Conservation (phyloP, 208 protist genomes). For the Leishmania lainsoni region DNA sequence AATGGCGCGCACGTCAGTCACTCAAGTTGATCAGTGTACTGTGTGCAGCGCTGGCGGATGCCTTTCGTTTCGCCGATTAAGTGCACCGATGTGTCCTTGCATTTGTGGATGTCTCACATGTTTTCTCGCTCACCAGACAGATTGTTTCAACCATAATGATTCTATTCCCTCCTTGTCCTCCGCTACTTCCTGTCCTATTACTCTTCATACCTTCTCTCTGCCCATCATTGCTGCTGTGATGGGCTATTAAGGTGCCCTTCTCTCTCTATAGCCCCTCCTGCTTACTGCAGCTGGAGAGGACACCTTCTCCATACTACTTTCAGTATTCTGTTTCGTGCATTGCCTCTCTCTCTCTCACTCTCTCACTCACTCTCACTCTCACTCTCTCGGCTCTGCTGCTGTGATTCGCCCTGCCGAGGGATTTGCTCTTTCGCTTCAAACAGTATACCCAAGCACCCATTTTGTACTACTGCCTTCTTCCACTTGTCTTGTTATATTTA, state of each 20-base stretch:
- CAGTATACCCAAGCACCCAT: no score
- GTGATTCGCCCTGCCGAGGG: neutral
- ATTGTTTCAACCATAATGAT: neutral
- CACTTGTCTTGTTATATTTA: neutral
- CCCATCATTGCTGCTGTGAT: neutral
- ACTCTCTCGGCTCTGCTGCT: neutral
- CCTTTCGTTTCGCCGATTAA: neutral
- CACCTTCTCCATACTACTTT: neutral
- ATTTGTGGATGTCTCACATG: neutral
- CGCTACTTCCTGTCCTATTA: neutral
- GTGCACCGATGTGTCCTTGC: neutral
- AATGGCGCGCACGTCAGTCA: neutral
- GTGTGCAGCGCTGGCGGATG: neutral
- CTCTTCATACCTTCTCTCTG: neutral
- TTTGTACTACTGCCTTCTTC: neutral
- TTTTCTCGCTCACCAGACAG: neutral
- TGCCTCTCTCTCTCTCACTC: neutral
- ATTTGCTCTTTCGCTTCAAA: neutral
- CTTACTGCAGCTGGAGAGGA: neutral
- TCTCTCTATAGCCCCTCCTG: neutral
- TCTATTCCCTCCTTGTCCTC: neutral
- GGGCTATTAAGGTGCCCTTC: neutral
- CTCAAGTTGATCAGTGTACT: neutral
- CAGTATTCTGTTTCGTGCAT: neutral
- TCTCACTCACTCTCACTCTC: neutral